phyloP scores from a whole-genome alignment of 1,284 basidiomycete species.

The Pseudozyma thailandica region DNA sequence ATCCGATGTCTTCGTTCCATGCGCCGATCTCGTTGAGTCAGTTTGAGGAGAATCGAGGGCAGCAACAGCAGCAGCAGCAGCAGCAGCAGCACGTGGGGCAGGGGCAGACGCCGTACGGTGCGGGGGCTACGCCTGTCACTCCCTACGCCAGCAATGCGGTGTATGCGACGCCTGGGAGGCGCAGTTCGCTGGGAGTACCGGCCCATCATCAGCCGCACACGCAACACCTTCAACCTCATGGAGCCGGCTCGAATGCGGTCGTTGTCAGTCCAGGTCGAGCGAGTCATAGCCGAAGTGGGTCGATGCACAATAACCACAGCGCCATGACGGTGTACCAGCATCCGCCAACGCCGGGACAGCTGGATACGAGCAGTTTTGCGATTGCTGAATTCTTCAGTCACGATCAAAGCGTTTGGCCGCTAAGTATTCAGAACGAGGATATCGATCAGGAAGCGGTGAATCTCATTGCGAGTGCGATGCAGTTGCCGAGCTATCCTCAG shows the following conservation, averaged over 20 bases:
- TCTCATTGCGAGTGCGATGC: constrained; percentile 42
- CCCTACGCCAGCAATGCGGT: background rate
- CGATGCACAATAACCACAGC: constrained; percentile 3
- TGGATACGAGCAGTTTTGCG: constrained; percentile 38
- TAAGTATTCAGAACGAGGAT: constrained; percentile 45
- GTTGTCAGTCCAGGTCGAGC: constrained; percentile 5
- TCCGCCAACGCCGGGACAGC: constrained; percentile 27
- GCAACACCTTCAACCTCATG: too few relatives aligned
- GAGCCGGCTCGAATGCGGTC: background rate
- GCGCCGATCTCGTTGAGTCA: constrained; percentile 5
- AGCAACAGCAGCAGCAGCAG: constrained; percentile 11
- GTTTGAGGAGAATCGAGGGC: background rate
- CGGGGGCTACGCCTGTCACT: constrained; percentile 3
- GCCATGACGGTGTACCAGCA: constrained; percentile 4
- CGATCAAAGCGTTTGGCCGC: constrained; percentile 48
- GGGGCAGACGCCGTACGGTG: constrained; percentile 11
- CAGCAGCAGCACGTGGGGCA: background rate
- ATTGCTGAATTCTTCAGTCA: constrained; percentile 51
- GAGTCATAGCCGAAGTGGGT: constrained; percentile 6
- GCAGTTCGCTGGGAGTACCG: constrained; percentile 2
- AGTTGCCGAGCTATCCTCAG: constrained; percentile 25
- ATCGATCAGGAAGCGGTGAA: constrained; percentile 43
- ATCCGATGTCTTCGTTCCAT: constrained; percentile 20
- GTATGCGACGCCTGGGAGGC: background rate
- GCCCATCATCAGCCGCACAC: constrained; percentile 7